Percentiles rank a stretch among this genome's conserved stretches.
Conservation (phyloP, 768 basidiomycete genomes). For the Russula ochroleuca region DNA sequence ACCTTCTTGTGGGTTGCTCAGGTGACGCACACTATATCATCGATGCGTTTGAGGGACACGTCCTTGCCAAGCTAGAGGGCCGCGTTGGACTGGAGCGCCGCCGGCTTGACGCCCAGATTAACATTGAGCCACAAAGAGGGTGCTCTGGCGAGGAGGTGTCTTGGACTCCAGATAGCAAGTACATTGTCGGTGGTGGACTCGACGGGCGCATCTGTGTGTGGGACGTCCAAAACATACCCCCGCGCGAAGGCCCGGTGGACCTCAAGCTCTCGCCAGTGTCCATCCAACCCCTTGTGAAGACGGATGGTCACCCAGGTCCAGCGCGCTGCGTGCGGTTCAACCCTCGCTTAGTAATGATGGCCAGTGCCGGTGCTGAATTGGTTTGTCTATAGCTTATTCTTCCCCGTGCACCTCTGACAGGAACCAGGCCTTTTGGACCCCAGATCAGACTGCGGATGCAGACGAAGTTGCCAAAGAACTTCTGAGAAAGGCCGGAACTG, state of each 20-base stretch:
- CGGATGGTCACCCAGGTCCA: slow-evolving; percentile 82
- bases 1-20: slow-evolving; percentile 87
- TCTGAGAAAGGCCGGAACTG: slow-evolving; percentile 47
- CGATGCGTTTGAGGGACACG: slow-evolving; percentile 82
- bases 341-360: slow-evolving; percentile 85
- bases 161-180: slow-evolving; percentile 95
- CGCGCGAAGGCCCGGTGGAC: slow-evolving; percentile 50
- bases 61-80: slow-evolving; percentile 83
- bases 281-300: slow-evolving; percentile 45
- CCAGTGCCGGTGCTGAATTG: slow-evolving; percentile 76
- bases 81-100: slow-evolving; percentile 79
- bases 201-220: slow-evolving; percentile 84
- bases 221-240: slow-evolving; percentile 69
- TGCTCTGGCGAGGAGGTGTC: slow-evolving; percentile 89
- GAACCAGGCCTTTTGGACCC: slow-evolving; percentile 57
- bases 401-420: neutral
- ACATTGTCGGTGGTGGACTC: slow-evolving; percentile 75
- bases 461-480: slow-evolving; percentile 71
- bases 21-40: slow-evolving; percentile 90
- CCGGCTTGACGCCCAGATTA: slow-evolving; percentile 41
- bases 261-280: slow-evolving; percentile 49
- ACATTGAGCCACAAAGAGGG: slow-evolving; percentile 68
- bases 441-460: slow-evolving; percentile 60
- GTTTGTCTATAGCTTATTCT: slow-evolving; percentile 42
- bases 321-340: slow-evolving; percentile 87